Evolutionary conservation across 768 basidiomycete genomes (phyloP).

Genomic region (Xerocomellus amylosporus): DNA sequence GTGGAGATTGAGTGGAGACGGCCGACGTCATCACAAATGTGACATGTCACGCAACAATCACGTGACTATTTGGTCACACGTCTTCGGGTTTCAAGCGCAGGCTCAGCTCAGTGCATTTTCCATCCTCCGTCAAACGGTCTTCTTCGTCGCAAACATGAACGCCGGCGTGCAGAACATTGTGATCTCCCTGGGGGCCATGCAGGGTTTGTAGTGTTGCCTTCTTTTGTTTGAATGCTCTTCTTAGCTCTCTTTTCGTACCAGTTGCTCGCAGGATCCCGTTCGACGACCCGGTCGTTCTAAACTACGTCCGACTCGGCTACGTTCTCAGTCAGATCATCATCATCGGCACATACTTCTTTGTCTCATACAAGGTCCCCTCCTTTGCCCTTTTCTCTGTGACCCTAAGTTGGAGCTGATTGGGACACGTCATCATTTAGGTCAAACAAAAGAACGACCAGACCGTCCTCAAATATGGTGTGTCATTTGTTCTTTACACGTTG

Average conservation of each 20-base stretch:
- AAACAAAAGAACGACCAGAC: conserved; percentile 95
- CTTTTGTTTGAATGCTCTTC: background rate
- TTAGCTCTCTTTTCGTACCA: conserved; percentile 30
- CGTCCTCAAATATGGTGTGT: conserved; percentile 89
- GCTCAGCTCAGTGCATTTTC: background rate
- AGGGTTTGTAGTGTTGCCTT: conserved; percentile 45
- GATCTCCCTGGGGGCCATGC: conserved; percentile 93
- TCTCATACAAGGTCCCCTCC: conserved; percentile 58
- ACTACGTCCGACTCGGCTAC: conserved; percentile 83
- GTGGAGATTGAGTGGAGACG: too few relatives aligned
- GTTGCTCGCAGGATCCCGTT: conserved; percentile 91
- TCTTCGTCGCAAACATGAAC: conserved; percentile 52
- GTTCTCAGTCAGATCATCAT: conserved; percentile 68
- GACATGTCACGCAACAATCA: conserved; percentile 12
- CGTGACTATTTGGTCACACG: conserved; percentile 15
- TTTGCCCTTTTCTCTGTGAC: background rate
- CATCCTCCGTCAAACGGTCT: conserved; percentile 15
- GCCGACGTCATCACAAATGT: conserved; percentile 25
- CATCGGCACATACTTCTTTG: conserved; percentile 76
- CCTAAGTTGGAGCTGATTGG: background rate
- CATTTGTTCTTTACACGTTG: background rate
- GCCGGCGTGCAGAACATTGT: conserved; percentile 76
- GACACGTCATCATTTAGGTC: conserved; percentile 50
- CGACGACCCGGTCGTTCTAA: conserved; percentile 79
- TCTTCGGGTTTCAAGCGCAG: background rate